phyloP scores from a whole-genome alignment of 1,139 yeast species.

The Yamadazyma atmosphaerica region DNA sequence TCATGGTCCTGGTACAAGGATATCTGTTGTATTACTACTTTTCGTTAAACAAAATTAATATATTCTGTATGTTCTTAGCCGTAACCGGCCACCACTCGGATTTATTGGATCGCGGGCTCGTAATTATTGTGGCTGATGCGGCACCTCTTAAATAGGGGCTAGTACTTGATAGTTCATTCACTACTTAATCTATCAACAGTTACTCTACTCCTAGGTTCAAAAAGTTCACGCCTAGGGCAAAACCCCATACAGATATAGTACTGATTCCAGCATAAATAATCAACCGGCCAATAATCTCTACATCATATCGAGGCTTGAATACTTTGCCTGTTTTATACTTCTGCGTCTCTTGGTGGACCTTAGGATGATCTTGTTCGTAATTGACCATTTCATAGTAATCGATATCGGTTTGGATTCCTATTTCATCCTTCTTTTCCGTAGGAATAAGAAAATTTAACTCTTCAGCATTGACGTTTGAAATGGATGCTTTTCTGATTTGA shows the following conservation, averaged over 20 bases:
- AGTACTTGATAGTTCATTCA: too few relatives aligned
- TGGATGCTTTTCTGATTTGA: slow-evolving; percentile 41
- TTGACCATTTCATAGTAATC: slow-evolving; percentile 46
- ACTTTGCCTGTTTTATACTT: slow-evolving; percentile 33
- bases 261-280: slow-evolving; percentile 77
- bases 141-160: not conserved
- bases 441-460: slow-evolving; percentile 33
- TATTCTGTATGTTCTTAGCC: too few relatives aligned
- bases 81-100: too few relatives aligned
- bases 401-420: slow-evolving; percentile 43
- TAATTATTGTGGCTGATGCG: not conserved
- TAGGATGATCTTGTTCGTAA: slow-evolving; percentile 19
- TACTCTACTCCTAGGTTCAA: slow-evolving; percentile 1
- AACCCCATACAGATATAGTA: slow-evolving; percentile 46
- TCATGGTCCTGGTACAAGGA: too few relatives aligned
- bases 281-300: slow-evolving; percentile 71
- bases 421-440: slow-evolving; percentile 30
- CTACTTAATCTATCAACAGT: too few relatives aligned
- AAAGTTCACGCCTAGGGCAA: slow-evolving; percentile 21
- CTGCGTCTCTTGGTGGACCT: not conserved
- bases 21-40: too few relatives aligned
- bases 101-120: not conserved
- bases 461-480: slow-evolving; percentile 43
- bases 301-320: slow-evolving; percentile 61
- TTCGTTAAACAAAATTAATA: too few relatives aligned